Base-by-base conservation (phyloP, 257 asterid genomes). In the Solanum bukasovii region DNA sequence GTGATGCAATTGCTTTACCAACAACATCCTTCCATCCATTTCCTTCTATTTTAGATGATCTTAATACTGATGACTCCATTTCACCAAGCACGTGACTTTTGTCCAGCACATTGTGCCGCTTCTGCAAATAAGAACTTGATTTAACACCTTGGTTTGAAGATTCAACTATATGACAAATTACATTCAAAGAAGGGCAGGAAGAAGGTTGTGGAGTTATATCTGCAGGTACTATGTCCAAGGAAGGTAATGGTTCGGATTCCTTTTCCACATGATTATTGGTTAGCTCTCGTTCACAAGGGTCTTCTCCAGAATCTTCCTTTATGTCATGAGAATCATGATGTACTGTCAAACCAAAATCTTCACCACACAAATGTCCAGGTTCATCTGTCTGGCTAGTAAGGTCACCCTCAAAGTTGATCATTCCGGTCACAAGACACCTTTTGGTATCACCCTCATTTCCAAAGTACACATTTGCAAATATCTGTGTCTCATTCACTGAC, bases 71-170 rank as follows among this genome's bases (percentile, higher is more conserved):
- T 75, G 75, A 89, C 89, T 84, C 91, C 86, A 87, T 88, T 46
- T 90, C 92, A 83, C 91, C 87, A 89, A 88, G 83, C 87, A 87
- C 90, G 86, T 89, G 90, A 83, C 89, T 91, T 91, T 87, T 87
- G 78, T 89, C 91, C 85, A 13, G 86, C 83, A 88, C 88, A 87
- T 33, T 65, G 42, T 87, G 90, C 87, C 88, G 91, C 89, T 90
- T 91, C 87, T 89, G 91, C 88, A 91, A 93, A 91, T 94, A 94
- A 88, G 89, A 86, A 85, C 94, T 85, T 84, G 93, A 91, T 72
- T 94, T 91, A 87, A 97, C 88, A 78, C 98, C 95, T 88, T 90
- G 92, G 79, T 88, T 71, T 86, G 97, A 95, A 56, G 98, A 96
- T 90, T 97, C 99, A 86, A 96, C 98, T 71, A 97, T 86, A 81